phyloP scores from a whole-genome alignment of 345 rosid genomes.

The Acer saccharum region DNA sequence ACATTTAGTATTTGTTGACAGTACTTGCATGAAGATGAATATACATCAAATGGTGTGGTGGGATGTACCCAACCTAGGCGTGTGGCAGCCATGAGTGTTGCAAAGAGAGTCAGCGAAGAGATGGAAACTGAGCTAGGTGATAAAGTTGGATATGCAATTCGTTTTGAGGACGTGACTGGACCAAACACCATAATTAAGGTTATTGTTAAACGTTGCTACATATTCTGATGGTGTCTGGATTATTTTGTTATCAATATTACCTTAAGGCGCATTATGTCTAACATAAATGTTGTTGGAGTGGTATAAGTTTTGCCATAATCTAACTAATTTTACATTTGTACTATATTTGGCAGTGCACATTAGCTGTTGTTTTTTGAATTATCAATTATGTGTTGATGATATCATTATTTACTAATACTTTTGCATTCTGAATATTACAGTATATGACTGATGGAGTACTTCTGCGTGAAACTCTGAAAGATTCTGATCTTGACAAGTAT shows the following conservation, averaged over 20 bases:
- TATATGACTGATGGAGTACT: constrained; percentile 99
- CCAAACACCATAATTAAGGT: constrained; percentile 92
- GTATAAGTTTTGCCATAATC: not conserved
- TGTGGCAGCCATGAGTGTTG: constrained; percentile 99
- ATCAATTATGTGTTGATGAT: not conserved
- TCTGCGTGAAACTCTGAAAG: constrained; percentile 93
- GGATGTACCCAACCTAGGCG: constrained; percentile 99
- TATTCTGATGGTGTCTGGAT: not conserved
- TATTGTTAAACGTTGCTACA: not conserved
- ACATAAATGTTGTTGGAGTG: not conserved
- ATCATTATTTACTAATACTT: constrained; percentile 6
- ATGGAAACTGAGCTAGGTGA: constrained; percentile 93
- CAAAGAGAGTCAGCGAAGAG: constrained; percentile 99
- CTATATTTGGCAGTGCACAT: not conserved
- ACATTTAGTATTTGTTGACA: constrained; percentile 29
- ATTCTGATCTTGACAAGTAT: constrained; percentile 92
- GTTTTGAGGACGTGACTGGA: constrained; percentile 97
- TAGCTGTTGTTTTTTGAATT: constrained; percentile 5
- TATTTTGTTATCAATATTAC: not conserved
- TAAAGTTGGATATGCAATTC: constrained; percentile 96
- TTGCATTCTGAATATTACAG: constrained; percentile 43
- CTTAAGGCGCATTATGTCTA: not conserved
- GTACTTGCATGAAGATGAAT: constrained; percentile 95
- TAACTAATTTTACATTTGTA: not conserved
- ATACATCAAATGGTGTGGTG: constrained; percentile 67